Base-by-base conservation (phyloP, 2,329 filamentous ascomycete genomes). In the Aphanoascus verrucosus region DNA sequence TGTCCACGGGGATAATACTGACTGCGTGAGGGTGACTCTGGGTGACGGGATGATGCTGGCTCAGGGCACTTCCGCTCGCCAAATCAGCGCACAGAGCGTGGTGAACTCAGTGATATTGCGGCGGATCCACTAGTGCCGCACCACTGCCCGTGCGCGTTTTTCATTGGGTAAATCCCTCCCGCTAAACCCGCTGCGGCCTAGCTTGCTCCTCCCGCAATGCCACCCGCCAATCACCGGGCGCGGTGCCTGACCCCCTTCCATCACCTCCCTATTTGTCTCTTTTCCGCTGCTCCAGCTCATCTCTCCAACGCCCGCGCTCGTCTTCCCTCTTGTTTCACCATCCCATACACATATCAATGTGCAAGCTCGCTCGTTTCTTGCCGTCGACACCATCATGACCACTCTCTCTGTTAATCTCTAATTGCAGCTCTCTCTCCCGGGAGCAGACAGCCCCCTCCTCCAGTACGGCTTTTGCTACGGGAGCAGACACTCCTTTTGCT, bases 271-370 rank as follows among this genome's bases (percentile, higher is more conserved):
- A 20, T 17, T 31, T 19, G 50, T 52, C 17, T 23, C 41, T 19
- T 37, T 28, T 45, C n/a, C 28, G 14, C 19, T 44, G 23, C 23
- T 28, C 23, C 23, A 28, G 23, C 7, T 28, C 38, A 41, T 41
- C 38, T 15, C 19, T 15, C 38, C n/a, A 41, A 41, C 15, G 11
- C 38, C 35, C 31, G 15, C 17, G 15, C 43, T 51, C 49, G 49
- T 44, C 43, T 51, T 38, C 23, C 20, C 44, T 40, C 20, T 52
- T 40, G 49, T 52, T 52, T 45, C 50, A 32, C 38, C 5, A 37
- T 15, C 6, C 43, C 4, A 2, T 48, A 35, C 23, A 12, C 7
- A n/a, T 28, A 20, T 38, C 15, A 35, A 53, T 53, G 43, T 17
- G 17, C 32, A 40, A 41, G 15, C 34, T 46, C 50, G 40, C 34